These are phyloP conservation scores for Protea cynaroides DNA, from an alignment of 164 flowering plant species.

Conservation along the genomic window DNA sequence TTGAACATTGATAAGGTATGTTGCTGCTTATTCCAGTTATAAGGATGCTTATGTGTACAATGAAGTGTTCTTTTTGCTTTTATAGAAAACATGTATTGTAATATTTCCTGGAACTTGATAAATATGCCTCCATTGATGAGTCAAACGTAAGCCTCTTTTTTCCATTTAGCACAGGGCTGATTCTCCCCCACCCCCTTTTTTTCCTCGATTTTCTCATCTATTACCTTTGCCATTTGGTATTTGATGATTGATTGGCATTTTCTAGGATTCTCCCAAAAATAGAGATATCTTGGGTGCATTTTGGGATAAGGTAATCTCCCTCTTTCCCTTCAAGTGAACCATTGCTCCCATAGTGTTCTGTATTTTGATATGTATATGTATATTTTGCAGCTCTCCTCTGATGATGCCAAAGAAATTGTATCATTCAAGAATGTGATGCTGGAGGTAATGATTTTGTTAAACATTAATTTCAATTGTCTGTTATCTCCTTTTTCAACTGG, in stretches of 20 bases:
- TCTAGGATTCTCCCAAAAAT: constrained; percentile 56
- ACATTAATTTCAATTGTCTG: not conserved
- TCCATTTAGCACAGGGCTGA: not conserved
- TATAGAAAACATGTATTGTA: not conserved
- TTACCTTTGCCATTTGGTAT: not conserved
- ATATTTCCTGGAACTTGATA: not conserved
- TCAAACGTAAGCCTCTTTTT: not conserved
- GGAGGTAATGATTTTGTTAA: constrained; percentile 43
- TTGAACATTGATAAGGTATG: constrained; percentile 67
- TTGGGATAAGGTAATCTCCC: constrained; percentile 76
- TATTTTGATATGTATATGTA: constrained; percentile 3
- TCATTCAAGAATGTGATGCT: constrained; percentile 50
- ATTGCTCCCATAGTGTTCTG: not conserved
- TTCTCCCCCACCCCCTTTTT: too few species aligned
- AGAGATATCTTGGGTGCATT: constrained; percentile 62
- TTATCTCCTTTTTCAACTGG: not conserved
- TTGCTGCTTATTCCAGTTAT: not conserved
- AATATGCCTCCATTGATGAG: not conserved
- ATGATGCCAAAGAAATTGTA: constrained; percentile 56
- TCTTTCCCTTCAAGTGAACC: not conserved
- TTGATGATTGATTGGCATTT: constrained; percentile 15
- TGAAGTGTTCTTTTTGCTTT: not conserved
- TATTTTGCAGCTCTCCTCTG: constrained; percentile 54
- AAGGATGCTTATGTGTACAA: not conserved
- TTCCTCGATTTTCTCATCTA: not conserved